These are phyloP conservation scores for Arabidopsis arenosa DNA, from an alignment of 345 rosid genomes.

Conservation along the genomic window DNA sequence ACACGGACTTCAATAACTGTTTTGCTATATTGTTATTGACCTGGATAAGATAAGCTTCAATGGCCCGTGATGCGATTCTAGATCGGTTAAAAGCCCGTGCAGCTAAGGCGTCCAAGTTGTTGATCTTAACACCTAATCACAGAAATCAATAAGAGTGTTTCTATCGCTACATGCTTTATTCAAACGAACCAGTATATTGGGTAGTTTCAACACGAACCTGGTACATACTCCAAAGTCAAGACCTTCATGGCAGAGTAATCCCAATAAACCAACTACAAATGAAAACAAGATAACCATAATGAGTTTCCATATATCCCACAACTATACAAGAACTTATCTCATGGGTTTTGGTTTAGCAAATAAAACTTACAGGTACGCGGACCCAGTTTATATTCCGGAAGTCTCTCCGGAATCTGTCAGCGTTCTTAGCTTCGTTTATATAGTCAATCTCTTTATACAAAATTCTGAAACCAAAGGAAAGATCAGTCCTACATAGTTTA, in stretches of 20 bases:
- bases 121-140: conserved; percentile 80
- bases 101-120: conserved; percentile 61
- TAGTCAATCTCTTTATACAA: conserved; percentile 94
- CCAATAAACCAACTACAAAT: conserved; percentile 82
- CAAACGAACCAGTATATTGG: conserved; percentile 24
- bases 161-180: neutral
- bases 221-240: conserved; percentile 96
- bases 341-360: conserved; percentile 14
- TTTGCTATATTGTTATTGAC: conserved; percentile 45
- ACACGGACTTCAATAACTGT: neutral
- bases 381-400: conserved; percentile 94
- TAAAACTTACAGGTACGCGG: conserved; percentile 83
- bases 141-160: conserved; percentile 17
- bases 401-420: conserved; percentile 86
- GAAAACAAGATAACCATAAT: conserved; percentile 9
- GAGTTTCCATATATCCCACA: conserved; percentile 3
- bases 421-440: conserved; percentile 94
- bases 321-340: neutral
- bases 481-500: conserved; percentile 20
- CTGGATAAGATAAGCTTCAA: conserved; percentile 96
- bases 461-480: conserved; percentile 61
- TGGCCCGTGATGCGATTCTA: conserved; percentile 81
- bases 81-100: conserved; percentile 68
- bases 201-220: conserved; percentile 63
- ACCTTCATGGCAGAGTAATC: conserved; percentile 91